Evolutionary conservation across 75 land plant species (phyloP), one percentile per base, ranked within the genome.

Genomic region (Pinus albicaulis): DNA sequence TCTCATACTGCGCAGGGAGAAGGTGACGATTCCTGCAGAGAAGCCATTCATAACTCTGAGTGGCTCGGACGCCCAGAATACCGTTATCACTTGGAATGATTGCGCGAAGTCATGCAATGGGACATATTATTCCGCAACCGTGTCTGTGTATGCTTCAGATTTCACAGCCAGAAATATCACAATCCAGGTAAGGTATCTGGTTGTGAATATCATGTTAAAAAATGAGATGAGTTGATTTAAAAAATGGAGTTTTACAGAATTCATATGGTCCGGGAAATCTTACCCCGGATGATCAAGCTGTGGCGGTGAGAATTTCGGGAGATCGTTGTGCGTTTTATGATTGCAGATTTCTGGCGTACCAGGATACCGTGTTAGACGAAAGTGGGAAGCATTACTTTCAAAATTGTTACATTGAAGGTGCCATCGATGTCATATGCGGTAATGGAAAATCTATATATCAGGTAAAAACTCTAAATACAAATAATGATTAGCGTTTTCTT

Each of bases 331-430:
- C 41, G 5, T 38, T 38, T 38, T 38, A 38, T 5, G 5, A 38
- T 38, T 38, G 41, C 41, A 38, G 41, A 38, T 5, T 38, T 38
- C 41, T 38, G 3, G 41, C 6, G 41, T 38, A 38, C 5, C 41
- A 38, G 5, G 41, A 38, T 38, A 38, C 41, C 41, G 41, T 38
- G 41, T 38, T 38, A 38, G 41, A 38, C 41, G 5, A 38, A 38
- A 38, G 41, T 38, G 41, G 41, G 5, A 38, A 5, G 41, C 41
- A 38, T 38, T 38, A 38, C 41, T 5, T 83, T 80, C 75, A 36
- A 19, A 83, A 81, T 23, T 88, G 90, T 59, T 83, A 82, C 80
- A 86, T 90, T 55, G 88, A 90, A 81, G 92, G 92, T 53, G 82
- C 86, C 31, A 78, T 79, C 6, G 92, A 90, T 77, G 88, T 88